phyloP scores from a whole-genome alignment of 192 early-diverging fungal species.

The Dimargaris xerosporica region DNA sequence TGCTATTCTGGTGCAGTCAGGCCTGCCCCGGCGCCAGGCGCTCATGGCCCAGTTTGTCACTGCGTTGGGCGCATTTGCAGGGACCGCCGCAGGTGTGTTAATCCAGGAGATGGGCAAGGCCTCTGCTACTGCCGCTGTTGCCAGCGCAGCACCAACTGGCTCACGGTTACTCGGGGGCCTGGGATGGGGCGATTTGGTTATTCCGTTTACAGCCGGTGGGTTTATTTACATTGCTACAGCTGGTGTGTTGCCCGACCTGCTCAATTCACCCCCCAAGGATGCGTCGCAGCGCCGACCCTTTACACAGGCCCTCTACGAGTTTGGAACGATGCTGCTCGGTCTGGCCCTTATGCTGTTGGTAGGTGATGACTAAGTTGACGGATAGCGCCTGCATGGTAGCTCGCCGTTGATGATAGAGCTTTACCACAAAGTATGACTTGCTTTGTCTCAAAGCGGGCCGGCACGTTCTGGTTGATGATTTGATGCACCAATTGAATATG shows the following conservation, averaged over 20 bases:
- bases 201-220: slow-evolving; percentile 77
- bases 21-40: slow-evolving; percentile 56
- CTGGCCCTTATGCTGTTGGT: not conserved
- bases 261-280: slow-evolving; percentile 43
- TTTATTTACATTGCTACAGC: slow-evolving; percentile 79
- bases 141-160: not conserved
- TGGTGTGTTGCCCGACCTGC: slow-evolving; percentile 66
- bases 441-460: too few relatives aligned
- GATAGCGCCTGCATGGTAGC: too few relatives aligned
- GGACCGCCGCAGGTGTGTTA: slow-evolving; percentile 56
- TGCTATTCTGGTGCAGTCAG: slow-evolving; percentile 71
- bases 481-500: too few relatives aligned
- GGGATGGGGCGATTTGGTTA: slow-evolving; percentile 58
- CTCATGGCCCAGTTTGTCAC: slow-evolving; percentile 66
- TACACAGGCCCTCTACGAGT: not conserved
- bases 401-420: too few relatives aligned
- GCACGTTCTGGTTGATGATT: too few relatives aligned
- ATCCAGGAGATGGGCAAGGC: slow-evolving; percentile 38
- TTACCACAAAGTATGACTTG: too few relatives aligned
- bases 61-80: slow-evolving; percentile 65
- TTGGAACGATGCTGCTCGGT: slow-evolving; percentile 3
- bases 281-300: slow-evolving; percentile 14
- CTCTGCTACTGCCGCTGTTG: too few relatives aligned
- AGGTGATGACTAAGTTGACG: slow-evolving; percentile 2
- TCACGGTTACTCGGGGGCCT: slow-evolving; percentile 31